Evolutionary conservation across 208 protist genomes (phyloP).

Genomic region (Trypanosoma platydactyli): DNA sequence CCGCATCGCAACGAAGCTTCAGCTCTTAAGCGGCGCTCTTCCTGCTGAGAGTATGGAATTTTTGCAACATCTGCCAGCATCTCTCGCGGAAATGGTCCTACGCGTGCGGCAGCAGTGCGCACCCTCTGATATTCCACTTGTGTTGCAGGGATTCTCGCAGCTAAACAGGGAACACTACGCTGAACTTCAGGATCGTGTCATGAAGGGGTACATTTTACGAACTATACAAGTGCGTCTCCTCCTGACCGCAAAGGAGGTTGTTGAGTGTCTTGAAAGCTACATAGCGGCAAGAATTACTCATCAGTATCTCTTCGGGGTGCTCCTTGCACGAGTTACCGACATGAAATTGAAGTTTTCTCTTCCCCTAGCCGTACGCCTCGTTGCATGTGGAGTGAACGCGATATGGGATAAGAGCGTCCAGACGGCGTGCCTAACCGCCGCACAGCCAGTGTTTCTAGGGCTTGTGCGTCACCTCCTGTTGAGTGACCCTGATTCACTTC

Average conservation of each 20-base stretch:
- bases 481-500: conserved; percentile 61
- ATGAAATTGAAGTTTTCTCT: conserved; percentile 58
- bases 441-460: conserved; percentile 62
- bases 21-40: conserved; percentile 1
- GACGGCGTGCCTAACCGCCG: conserved; percentile 65
- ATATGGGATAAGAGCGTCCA: conserved; percentile 40
- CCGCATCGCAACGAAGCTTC: conserved; percentile 27
- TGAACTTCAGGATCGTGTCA: conserved; percentile 29
- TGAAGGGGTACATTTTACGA: conserved; percentile 64
- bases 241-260: conserved; percentile 51
- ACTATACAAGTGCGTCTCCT: conserved; percentile 48
- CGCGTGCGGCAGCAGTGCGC: conserved; percentile 42
- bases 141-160: conserved; percentile 57
- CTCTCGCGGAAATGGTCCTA: conserved; percentile 41
- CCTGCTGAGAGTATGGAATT: conserved; percentile 21
- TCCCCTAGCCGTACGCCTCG: conserved; percentile 60
- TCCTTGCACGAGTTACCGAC: conserved; percentile 70
- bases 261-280: conserved; percentile 79
- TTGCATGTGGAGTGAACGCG: conserved; percentile 50
- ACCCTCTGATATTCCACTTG: conserved; percentile 42
- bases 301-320: conserved; percentile 68
- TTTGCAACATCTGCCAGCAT: conserved; percentile 28
- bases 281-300: conserved; percentile 50
- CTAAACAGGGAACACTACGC: conserved; percentile 22
- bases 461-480: conserved; percentile 72